Conservation (phyloP, 371 early-diverging fungal species). For the Circinella umbellata region DNA sequence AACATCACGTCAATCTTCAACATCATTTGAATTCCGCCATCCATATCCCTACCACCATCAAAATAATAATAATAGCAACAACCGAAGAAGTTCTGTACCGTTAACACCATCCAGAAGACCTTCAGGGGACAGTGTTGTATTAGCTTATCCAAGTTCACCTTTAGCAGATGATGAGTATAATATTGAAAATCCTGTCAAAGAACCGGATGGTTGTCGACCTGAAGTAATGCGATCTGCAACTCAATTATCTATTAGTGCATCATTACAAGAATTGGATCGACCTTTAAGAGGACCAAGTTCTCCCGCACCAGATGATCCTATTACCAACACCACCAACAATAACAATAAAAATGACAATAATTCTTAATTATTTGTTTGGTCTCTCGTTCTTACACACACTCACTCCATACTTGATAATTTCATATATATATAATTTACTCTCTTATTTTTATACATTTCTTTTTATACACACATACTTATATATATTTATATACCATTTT, state of each 20-base stretch:
- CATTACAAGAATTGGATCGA: constrained; percentile 33
- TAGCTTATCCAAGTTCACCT: constrained; percentile 32
- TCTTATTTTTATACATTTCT: too few relatives aligned
- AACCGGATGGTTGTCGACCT: constrained; percentile 47
- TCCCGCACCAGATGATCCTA: background rate
- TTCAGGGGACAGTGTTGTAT: constrained; percentile 38
- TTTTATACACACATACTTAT: too few relatives aligned
- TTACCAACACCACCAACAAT: background rate
- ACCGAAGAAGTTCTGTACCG: constrained; percentile 24
- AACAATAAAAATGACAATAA: too few relatives aligned
- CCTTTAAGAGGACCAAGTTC: constrained; percentile 7
- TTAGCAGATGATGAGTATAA: constrained; percentile 41
- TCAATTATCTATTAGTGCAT: constrained; percentile 47
- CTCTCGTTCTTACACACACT: too few relatives aligned
- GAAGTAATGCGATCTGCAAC: constrained; percentile 54
- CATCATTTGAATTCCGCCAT: constrained; percentile 21
- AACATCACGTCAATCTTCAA: constrained; percentile 23
- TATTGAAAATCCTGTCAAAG: constrained; percentile 40
- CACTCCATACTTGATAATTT: too few relatives aligned
- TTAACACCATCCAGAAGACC: constrained; percentile 22
- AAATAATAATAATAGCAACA: background rate
- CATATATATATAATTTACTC: too few relatives aligned
- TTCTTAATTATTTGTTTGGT: too few relatives aligned
- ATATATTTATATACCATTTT: too few relatives aligned
- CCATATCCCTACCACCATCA: constrained; percentile 14